Conservation (phyloP, 1,284 basidiomycete species). For the Microbotryum intermedium region DNA sequence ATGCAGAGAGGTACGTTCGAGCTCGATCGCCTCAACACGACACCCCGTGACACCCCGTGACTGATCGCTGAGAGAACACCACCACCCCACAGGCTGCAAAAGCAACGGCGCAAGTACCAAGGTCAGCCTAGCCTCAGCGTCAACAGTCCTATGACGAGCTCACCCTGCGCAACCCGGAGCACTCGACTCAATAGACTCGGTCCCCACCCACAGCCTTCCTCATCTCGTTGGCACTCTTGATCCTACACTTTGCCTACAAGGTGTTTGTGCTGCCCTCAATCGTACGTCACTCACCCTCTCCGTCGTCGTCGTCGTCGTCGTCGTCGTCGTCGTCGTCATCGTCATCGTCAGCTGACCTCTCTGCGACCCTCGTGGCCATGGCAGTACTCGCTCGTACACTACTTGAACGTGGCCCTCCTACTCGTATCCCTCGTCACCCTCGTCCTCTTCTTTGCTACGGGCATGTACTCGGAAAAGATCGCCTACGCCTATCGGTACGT, state of each 20-base stretch:
- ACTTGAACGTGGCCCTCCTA: slow-evolving; percentile 62
- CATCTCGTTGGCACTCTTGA: slow-evolving; percentile 56
- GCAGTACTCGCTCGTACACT: slow-evolving; percentile 47
- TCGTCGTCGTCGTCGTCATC: neutral
- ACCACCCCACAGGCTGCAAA: slow-evolving; percentile 50
- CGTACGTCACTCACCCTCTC: slow-evolving; percentile 38
- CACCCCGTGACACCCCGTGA: neutral
- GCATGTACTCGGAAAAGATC: slow-evolving; percentile 93
- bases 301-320: slow-evolving; percentile 1
- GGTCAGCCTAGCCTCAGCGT: slow-evolving; percentile 37
- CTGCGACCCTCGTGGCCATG: neutral
- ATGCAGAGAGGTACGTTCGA: slow-evolving; percentile 47
- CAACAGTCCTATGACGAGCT: neutral
- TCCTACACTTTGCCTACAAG: slow-evolving; percentile 61
- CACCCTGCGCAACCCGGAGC: too few relatives aligned
- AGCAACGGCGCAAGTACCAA: slow-evolving; percentile 77
- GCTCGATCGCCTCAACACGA: neutral
- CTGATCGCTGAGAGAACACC: neutral
- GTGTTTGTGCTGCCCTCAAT: slow-evolving; percentile 57
- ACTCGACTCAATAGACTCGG: neutral
- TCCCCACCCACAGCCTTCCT: slow-evolving; percentile 56
- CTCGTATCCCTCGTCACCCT: slow-evolving; percentile 82
- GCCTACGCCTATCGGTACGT: slow-evolving; percentile 86
- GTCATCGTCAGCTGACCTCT: neutral
- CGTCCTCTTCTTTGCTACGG: slow-evolving; percentile 89